phyloP scores from a whole-genome alignment of 345 rosid genomes.

The Brassica carinata region DNA sequence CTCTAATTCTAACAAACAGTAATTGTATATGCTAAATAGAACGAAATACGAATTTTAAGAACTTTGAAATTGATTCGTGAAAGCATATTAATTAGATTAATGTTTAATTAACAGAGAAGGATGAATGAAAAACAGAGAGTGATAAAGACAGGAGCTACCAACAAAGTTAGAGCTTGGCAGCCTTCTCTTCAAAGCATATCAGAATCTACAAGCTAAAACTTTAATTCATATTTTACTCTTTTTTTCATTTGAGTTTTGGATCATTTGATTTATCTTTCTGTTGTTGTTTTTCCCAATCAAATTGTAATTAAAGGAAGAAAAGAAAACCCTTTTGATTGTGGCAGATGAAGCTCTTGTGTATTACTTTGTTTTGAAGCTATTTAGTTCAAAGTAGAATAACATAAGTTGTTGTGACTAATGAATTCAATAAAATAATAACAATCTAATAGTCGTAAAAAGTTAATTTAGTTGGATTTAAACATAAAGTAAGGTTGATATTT shows the following conservation, averaged over 20 bases:
- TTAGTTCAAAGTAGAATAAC: too few species aligned
- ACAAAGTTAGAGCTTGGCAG: conserved; percentile 41
- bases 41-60: background rate
- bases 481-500: too few species aligned
- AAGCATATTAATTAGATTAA: background rate
- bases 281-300: conserved; percentile 38
- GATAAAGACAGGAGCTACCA: conserved; percentile 17
- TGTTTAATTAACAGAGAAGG: conserved; percentile 18
- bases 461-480: too few species aligned
- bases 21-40: background rate
- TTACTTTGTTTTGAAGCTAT: too few species aligned
- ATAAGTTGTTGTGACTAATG: too few species aligned
- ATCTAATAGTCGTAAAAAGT: too few species aligned
- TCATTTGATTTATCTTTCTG: conserved; percentile 38
- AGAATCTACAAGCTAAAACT: conserved; percentile 33
- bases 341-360: conserved; percentile 14
- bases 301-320: conserved; percentile 34
- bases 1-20: background rate
- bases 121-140: conserved; percentile 34
- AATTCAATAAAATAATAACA: too few species aligned
- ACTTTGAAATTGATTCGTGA: background rate
- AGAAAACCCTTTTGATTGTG: conserved; percentile 33
- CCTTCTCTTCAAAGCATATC: conserved; percentile 45
- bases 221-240: background rate
- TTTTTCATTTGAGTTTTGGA: conserved; percentile 26